These are phyloP conservation scores for Huntiella omanensis DNA, from an alignment of 2,329 filamentous ascomycete genomes.

Conservation along the genomic window DNA sequence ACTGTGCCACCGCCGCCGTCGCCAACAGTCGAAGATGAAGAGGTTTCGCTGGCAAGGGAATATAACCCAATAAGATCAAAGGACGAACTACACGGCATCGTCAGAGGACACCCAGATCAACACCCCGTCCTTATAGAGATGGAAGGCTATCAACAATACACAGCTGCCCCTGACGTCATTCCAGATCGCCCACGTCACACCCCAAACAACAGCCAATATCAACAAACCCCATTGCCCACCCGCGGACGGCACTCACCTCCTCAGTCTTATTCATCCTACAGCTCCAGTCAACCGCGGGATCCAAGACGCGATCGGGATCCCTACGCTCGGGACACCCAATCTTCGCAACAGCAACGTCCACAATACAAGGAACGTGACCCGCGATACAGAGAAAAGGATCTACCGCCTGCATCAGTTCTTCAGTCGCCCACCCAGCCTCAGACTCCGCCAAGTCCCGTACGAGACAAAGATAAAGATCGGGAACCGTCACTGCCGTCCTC, in stretches of 20 bases:
- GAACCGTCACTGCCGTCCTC: conserved; percentile 1
- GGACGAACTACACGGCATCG: conserved; percentile 8
- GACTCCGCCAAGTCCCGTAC: conserved; percentile 2
- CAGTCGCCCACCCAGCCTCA: conserved; percentile 3
- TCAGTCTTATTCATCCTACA: conserved; percentile 2
- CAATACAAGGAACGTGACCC: conserved; percentile 2
- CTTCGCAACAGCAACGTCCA: neutral
- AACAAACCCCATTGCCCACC: neutral
- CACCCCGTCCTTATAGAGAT: conserved; percentile 8
- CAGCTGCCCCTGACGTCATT: conserved; percentile 8
- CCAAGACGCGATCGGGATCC: conserved; percentile 1
- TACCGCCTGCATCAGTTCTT: conserved; percentile 2
- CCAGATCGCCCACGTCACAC: neutral
- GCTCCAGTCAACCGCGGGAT: conserved; percentile 1
- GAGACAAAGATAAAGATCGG: conserved; percentile 5
- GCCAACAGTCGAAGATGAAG: conserved; percentile 10
- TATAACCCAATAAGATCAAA: neutral
- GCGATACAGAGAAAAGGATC: conserved; percentile 3
- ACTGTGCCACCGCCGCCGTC: conserved; percentile 9
- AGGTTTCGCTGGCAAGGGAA: conserved; percentile 7
- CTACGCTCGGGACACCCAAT: neutral
- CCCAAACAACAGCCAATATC: neutral
- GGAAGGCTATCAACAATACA: conserved; percentile 4
- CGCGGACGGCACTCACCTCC: neutral
- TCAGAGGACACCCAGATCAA: conserved; percentile 7